A percentile compares a stretch with the other conserved stretches of the same genome.
These are phyloP conservation scores for Hypoxylon sp. DNA, from an alignment of 2,329 filamentous ascomycete genomes.

Conservation along the genomic window DNA sequence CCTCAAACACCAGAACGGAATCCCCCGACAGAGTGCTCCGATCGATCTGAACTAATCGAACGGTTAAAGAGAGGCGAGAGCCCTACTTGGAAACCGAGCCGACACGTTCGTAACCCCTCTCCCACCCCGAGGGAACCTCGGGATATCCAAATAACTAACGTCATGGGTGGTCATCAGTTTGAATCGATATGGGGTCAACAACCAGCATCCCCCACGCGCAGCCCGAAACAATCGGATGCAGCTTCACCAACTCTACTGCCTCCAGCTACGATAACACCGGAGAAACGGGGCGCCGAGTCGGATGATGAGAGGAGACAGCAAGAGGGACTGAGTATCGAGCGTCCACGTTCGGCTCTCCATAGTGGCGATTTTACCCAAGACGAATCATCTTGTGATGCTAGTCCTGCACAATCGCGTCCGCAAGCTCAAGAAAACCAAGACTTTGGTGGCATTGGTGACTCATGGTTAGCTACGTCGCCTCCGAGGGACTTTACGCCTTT, in stretches of 20 bases:
- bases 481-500: constrained; percentile 67
- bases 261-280: constrained; percentile 64
- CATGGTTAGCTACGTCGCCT: constrained; percentile 71
- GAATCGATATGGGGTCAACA: constrained; percentile 58
- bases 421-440: constrained; percentile 40
- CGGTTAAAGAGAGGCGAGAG: constrained; percentile 84
- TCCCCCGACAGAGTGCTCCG: constrained; percentile 60
- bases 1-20: constrained; percentile 54
- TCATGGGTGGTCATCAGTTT: constrained; percentile 47
- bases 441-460: constrained; percentile 33
- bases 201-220: constrained; percentile 57
- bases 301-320: constrained; percentile 62
- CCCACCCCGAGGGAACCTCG: not conserved
- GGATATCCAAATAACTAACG: constrained; percentile 38
- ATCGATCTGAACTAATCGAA: constrained; percentile 85
- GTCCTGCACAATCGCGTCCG: constrained; percentile 45
- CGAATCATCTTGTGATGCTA: constrained; percentile 49
- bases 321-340: constrained; percentile 77
- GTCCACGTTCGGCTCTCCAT: constrained; percentile 83
- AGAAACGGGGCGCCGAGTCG: constrained; percentile 57
- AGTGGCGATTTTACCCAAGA: constrained; percentile 75
- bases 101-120: constrained; percentile 65
- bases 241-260: constrained; percentile 61
- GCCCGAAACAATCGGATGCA: constrained; percentile 55
- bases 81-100: constrained; percentile 79